Conservation (phyloP, 805 yeast genomes). For the Kluyveromyces nonfermentans region DNA sequence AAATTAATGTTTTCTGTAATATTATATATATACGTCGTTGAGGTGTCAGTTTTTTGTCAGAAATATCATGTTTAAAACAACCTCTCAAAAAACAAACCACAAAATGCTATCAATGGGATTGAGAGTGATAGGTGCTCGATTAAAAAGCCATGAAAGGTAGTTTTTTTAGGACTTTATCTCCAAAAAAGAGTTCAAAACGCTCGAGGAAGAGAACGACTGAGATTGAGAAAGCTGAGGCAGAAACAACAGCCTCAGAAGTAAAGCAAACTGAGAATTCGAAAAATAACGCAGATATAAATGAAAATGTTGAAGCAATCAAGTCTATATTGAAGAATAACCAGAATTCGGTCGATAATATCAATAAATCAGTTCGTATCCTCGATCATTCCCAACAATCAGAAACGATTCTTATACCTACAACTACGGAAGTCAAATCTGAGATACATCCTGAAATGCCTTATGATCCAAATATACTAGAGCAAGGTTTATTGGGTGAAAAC, state of each 20-base stretch:
- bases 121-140: no score
- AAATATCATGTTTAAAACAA: background rate
- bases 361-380: background rate
- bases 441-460: background rate
- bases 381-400: background rate
- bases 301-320: background rate
- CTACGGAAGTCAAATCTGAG: background rate
- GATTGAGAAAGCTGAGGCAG: background rate
- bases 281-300: background rate
- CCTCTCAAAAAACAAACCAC: background rate
- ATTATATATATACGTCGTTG: no score
- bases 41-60: background rate
- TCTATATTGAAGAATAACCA: background rate
- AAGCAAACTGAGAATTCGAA: background rate
- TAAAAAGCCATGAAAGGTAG: background rate
- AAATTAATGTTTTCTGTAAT: no score
- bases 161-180: background rate
- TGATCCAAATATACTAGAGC: background rate
- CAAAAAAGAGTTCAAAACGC: background rate
- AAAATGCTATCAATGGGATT: no score
- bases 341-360: background rate
- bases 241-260: background rate
- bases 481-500: background rate
- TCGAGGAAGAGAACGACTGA: background rate
- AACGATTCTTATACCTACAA: background rate